A percentile compares a stretch with the other conserved stretches of the same genome.
Conservation (phyloP, 352 stramenopile species). For the Globisporangium orthogonon region DNA sequence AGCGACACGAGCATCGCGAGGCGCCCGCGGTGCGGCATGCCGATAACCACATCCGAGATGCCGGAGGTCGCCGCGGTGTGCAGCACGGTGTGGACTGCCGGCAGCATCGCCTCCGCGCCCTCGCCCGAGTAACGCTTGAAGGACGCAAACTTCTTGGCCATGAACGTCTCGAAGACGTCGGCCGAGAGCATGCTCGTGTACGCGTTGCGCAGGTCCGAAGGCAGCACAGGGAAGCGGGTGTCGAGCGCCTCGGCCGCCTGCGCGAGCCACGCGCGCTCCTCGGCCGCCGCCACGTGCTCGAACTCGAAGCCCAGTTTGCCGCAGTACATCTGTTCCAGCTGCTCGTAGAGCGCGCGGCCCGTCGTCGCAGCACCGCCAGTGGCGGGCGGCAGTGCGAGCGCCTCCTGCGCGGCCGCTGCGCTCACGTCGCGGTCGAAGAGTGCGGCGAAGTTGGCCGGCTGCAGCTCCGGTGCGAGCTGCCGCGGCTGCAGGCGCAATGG, state of each 20-base stretch:
- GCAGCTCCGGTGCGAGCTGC: constrained; percentile 28
- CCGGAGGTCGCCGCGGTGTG: constrained; percentile 37
- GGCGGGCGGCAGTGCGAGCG: constrained; percentile 16
- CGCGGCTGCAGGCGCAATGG: constrained; percentile 41
- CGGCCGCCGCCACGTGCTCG: constrained; percentile 46
- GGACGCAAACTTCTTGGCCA: constrained; percentile 79
- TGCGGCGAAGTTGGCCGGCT: constrained; percentile 37
- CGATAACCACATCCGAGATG: constrained; percentile 76
- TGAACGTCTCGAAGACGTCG: constrained; percentile 82
- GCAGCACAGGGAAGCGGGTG: constrained; percentile 38
- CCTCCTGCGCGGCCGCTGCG: constrained; percentile 10
- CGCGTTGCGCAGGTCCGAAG: constrained; percentile 66
- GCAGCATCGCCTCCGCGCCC: constrained; percentile 77
- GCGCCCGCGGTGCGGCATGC: constrained; percentile 81
- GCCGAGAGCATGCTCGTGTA: constrained; percentile 76
- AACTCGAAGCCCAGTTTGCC: constrained; percentile 82
- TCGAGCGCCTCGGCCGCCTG: constrained; percentile 40
- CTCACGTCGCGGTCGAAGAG: constrained; percentile 27
- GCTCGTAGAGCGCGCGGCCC: constrained; percentile 50
- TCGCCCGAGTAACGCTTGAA: constrained; percentile 88
- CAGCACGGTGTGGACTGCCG: constrained; percentile 64
- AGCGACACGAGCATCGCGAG: constrained; percentile 70
- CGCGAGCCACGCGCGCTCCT: constrained; percentile 71
- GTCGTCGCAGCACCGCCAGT: constrained; percentile 5
- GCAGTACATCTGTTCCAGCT: constrained; percentile 60